Conservation (phyloP, 2,329 filamentous ascomycete genomes). For the Fusarium sp. region DNA sequence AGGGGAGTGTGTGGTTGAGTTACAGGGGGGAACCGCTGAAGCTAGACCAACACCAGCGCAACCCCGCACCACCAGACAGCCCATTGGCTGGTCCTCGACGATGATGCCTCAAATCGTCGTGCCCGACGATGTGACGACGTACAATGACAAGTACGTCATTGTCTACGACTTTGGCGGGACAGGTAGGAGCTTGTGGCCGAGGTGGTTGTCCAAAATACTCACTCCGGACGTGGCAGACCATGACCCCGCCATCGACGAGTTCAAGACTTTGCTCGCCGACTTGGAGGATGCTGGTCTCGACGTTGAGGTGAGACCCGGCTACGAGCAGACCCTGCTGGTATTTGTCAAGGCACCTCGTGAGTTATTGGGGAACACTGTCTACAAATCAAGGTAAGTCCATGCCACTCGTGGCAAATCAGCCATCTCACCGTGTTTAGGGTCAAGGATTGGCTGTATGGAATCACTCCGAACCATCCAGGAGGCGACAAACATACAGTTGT, state of each 20-base stretch:
- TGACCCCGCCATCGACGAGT: constrained; percentile 54
- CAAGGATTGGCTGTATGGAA: constrained; percentile 82
- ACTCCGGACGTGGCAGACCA: constrained; percentile 46
- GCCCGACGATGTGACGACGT: constrained; percentile 38
- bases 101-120: constrained; percentile 21
- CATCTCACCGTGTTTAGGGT: constrained; percentile 63
- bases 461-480: constrained; percentile 75
- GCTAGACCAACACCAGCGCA: constrained; percentile 16
- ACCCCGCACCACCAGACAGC: constrained; percentile 11
- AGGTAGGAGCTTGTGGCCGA: constrained; percentile 45
- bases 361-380: constrained; percentile 75
- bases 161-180: constrained; percentile 56
- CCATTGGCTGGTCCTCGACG: constrained; percentile 13
- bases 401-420: rapidly evolving
- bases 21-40: background rate
- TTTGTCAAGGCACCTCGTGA: constrained; percentile 77
- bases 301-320: constrained; percentile 80
- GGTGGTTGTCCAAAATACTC: background rate
- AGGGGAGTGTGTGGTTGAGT: background rate
- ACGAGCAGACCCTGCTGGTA: constrained; percentile 76
- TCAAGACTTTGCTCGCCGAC: constrained; percentile 67
- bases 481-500: constrained; percentile 67
- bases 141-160: constrained; percentile 60
- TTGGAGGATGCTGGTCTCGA: constrained; percentile 76
- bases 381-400: constrained; percentile 72